Evolutionary conservation across 2,329 filamentous ascomycete genomes (phyloP), one percentile per base, ranked within the genome.

Genomic region (Cucurbitaria berberidis): DNA sequence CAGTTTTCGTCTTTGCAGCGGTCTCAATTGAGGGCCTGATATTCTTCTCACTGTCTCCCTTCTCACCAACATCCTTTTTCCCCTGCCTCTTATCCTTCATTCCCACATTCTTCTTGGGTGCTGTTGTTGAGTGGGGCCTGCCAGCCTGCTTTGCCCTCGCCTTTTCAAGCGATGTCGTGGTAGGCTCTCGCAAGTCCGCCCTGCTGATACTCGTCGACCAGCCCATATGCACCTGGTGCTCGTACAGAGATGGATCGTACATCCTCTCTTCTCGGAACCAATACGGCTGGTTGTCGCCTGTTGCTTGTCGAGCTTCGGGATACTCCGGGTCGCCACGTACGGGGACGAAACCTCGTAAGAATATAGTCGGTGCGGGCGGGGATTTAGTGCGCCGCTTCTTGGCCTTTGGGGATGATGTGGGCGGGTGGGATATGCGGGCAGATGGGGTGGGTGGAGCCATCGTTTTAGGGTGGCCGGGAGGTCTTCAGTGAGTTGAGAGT

Each of bases 401-500:
- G 15, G 10, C 15, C 15, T 16, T 36, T 36, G 34, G 18, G n/a
- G 4, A 9, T 18, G n/a, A 13, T 16, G 34, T n/a, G 18, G n/a
- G 13, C 7, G 34, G 15, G 5, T 18, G 34, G 4, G 26, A 18
- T 3, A 36, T 36, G 34, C 15, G 9, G 26, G 6, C 10, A 10
- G 10, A 27, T 27, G 52, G 61, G 62, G 54, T 66, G 62, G 35
- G 53, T 57, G 49, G 59, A 61, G 48, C 55, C 60, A 36, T 64
- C 50, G 53, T 63, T 51, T 51, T 55, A 41, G 49, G 61, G 57
- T 30, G 63, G 61, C 48, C 57, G 49, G 34, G 61, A 41, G 41
- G 57, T 18, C n/a, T 59, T 55, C 41, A 64, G 55, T 64, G n/a
- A n/a, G n/a, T 64, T 48, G 36, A 64, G 53, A 39, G 61, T 53